A percentile compares a stretch with the other conserved stretches of the same genome.
These are phyloP conservation scores for Naganishia sp. DNA, from an alignment of 1,284 basidiomycete species.

Conservation along the genomic window DNA sequence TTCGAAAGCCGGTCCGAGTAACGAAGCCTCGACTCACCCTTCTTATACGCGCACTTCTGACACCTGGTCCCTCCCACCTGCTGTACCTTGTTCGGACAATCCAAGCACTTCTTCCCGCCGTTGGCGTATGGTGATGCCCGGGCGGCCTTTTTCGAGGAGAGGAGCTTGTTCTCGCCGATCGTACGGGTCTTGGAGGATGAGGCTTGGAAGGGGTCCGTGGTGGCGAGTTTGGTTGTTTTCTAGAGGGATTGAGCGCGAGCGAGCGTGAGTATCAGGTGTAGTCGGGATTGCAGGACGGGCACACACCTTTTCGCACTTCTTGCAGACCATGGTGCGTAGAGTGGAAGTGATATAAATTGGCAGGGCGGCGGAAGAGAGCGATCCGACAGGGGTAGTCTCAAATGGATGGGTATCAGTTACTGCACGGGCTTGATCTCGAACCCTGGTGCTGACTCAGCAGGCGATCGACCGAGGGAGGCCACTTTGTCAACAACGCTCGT, in stretches of 20 bases:
- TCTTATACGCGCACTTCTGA: conserved; percentile 55
- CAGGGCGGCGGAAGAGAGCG: too few relatives aligned
- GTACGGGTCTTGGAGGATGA: conserved; percentile 49
- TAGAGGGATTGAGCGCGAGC: conserved; percentile 24
- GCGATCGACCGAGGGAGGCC: too few relatives aligned
- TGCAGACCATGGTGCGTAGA: conserved; percentile 51
- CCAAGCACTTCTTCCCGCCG: conserved; percentile 48
- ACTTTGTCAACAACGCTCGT: too few relatives aligned
- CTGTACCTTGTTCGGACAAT: conserved; percentile 51
- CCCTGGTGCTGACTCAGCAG: too few relatives aligned
- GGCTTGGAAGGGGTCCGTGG: conserved; percentile 50
- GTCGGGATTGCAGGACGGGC: not conserved
- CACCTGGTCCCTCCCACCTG: conserved; percentile 52
- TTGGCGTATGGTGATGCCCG: conserved; percentile 46
- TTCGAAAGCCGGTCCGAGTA: too few relatives aligned
- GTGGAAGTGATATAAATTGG: not conserved
- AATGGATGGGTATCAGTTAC: too few relatives aligned
- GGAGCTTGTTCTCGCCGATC: conserved; percentile 55
- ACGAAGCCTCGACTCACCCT: conserved; percentile 34
- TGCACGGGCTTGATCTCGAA: too few relatives aligned
- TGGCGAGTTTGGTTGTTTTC: conserved; percentile 51
- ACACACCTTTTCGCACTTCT: conserved; percentile 54
- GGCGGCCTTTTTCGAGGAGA: conserved; percentile 45
- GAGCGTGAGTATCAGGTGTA: not conserved
- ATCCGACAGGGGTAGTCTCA: too few relatives aligned